Evolutionary conservation across 2,329 filamentous ascomycete species (phyloP).

Genomic region (Ophiobolus disseminans): DNA sequence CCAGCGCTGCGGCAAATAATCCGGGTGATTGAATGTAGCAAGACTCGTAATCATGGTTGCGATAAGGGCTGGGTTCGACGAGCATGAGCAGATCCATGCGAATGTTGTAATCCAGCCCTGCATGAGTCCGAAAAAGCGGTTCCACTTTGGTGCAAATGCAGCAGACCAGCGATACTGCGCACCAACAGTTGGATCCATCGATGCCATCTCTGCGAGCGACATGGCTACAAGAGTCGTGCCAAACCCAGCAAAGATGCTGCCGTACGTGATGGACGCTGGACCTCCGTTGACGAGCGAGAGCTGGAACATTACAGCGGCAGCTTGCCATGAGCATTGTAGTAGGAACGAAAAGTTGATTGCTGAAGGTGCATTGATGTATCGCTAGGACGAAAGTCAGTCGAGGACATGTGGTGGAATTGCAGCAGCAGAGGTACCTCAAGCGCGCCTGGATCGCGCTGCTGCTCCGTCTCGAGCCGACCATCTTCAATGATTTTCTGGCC

Average conservation of each 20-base stretch:
- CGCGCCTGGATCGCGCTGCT: too few relatives aligned
- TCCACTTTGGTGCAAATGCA: slow-evolving; percentile 28
- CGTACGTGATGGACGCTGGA: slow-evolving; percentile 36
- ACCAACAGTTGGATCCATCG: slow-evolving; percentile 39
- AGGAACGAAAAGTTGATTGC: slow-evolving; percentile 34
- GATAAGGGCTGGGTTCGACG: slow-evolving; percentile 33
- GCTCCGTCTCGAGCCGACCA: too few relatives aligned
- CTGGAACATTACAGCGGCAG: slow-evolving; percentile 33
- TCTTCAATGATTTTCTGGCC: too few relatives aligned
- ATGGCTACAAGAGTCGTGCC: slow-evolving; percentile 41
- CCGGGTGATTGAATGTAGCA: slow-evolving; percentile 41
- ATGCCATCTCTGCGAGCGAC: slow-evolving; percentile 38
- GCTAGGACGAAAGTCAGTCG: too few relatives aligned
- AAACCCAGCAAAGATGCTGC: slow-evolving; percentile 32
- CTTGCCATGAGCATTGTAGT: slow-evolving; percentile 35
- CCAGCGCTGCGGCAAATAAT: slow-evolving; percentile 50
- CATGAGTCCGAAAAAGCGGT: slow-evolving; percentile 34
- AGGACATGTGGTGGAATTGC: too few relatives aligned
- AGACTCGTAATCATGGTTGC: slow-evolving; percentile 30
- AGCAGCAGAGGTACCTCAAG: background rate
- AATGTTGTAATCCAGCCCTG: slow-evolving; percentile 50
- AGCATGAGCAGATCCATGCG: slow-evolving; percentile 46
- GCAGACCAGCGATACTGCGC: slow-evolving; percentile 41
- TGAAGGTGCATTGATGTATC: slow-evolving; percentile 34
- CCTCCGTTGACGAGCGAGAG: slow-evolving; percentile 37